These are phyloP conservation scores for Athelia psychrophila DNA, from an alignment of 1,284 basidiomycete genomes.

Conservation along the genomic window DNA sequence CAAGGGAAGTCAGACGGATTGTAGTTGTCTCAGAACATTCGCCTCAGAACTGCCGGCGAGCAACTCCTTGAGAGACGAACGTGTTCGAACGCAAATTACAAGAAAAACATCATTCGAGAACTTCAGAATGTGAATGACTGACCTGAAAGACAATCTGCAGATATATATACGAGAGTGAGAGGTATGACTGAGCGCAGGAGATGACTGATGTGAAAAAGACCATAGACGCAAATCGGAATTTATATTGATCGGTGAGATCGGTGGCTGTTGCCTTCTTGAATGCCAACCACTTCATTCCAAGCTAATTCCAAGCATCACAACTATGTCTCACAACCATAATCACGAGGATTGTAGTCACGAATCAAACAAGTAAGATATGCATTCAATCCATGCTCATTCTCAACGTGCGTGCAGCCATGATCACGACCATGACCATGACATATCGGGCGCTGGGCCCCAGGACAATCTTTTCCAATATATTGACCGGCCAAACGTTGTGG, in stretches of 20 bases:
- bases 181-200: too few species aligned
- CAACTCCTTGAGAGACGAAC: slow-evolving; percentile 58
- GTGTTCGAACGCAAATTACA: slow-evolving; percentile 86
- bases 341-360: slow-evolving; percentile 54
- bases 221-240: too few species aligned
- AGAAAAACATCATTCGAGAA: slow-evolving; percentile 51
- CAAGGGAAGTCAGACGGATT: slow-evolving; percentile 37
- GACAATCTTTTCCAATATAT: slow-evolving; percentile 71
- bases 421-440: slow-evolving; percentile 50
- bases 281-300: too few species aligned
- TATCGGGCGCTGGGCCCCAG: slow-evolving; percentile 49
- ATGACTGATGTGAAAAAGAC: too few species aligned
- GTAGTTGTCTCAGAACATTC: slow-evolving; percentile 65
- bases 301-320: neutral
- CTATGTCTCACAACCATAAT: slow-evolving; percentile 49
- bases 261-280: too few species aligned
- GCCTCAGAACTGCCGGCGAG: slow-evolving; percentile 72
- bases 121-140: neutral
- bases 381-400: neutral
- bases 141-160: slow-evolving; percentile 19
- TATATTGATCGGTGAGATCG: too few species aligned
- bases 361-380: slow-evolving; percentile 1
- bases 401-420: slow-evolving; percentile 43
- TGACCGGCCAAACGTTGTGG: slow-evolving; percentile 70
- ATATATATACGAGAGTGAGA: too few species aligned